phyloP scores from a whole-genome alignment of 2,329 filamentous ascomycete genomes.

The Onygenales sp. region DNA sequence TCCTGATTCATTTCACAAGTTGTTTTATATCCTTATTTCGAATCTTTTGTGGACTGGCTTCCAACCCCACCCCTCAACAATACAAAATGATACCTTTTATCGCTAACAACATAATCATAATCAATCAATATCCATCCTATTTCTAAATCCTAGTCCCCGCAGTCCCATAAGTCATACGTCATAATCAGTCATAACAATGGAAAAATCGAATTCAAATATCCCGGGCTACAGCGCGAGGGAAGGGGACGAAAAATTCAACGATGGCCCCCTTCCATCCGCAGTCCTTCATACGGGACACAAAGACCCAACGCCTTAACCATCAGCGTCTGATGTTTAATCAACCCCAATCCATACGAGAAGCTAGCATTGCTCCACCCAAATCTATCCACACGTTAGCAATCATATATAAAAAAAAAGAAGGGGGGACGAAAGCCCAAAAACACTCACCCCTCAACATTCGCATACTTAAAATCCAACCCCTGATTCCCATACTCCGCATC shows the following conservation, averaged over 20 bases:
- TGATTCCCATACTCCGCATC: conserved; percentile 88
- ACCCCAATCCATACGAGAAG: conserved; percentile 73
- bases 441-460: conserved; percentile 1
- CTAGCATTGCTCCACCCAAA: conserved; percentile 91
- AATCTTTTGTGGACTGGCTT: no score
- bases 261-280: neutral
- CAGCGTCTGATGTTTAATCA: conserved; percentile 44
- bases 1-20: no score
- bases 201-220: no score
- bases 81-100: no score
- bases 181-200: no score
- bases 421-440: neutral
- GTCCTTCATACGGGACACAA: conserved; percentile 3
- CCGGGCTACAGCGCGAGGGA: neutral
- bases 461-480: conserved; percentile 64
- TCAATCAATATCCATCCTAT: no score
- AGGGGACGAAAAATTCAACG: neutral
- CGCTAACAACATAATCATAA: no score
- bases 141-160: no score
- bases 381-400: conserved; percentile 64
- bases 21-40: neutral
- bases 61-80: no score
- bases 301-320: conserved; percentile 3
- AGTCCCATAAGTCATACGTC: no score
- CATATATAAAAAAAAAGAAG: neutral